Base-by-base conservation (phyloP, 2,329 filamentous ascomycete genomes). In the Cladobotryum protrusum region DNA sequence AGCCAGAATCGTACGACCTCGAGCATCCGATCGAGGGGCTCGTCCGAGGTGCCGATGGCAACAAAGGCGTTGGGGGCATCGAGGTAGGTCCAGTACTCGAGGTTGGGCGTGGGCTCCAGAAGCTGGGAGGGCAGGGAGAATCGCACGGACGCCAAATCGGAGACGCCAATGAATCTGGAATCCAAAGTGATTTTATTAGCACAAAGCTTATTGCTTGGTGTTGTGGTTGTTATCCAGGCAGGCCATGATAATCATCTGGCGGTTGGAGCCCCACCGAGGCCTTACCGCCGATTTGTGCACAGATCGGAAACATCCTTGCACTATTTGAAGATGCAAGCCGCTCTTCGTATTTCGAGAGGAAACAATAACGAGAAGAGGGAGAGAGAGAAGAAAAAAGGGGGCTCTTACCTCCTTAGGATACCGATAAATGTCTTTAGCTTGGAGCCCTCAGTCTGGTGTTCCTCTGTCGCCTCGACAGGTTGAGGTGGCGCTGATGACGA, bases 41-140 rank as follows among this genome's bases (percentile, higher is more conserved):
- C 89, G 60, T 97, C 87, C 15, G 92, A 93, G 61, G 92, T 92
- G 61, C 92, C 93, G 61, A 86, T 86, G 42, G 79, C 80, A 56
- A 82, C 72, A 57, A 99, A 96, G 43, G 91, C 89, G 68, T 95
- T 95, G 18, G 92, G 92, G 59, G 90, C 82, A 70, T 99, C 93
- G 66, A 99, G 78, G 64, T 99, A 99, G 63, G 95, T 95, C 93
- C 93, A 99, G 73, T 97, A 99, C 74, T 99, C 93, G 65, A 99
- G 76, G 68, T 99, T 99, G 47, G 93, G 93, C 4, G 89, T 95
- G 34, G 93, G 93, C 69, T 99, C 93, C 63, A 99, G 81, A 40
- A 99, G 83, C 70, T 97, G 92, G 45, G 93, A 90, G 18, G 93
- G 93, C 45, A 99, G 79, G 14, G 92, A 97, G 73, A 99, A 99